Evolutionary conservation across 2,329 filamentous ascomycete genomes (phyloP).

Genomic region (Phaeosphaeriaceae sp.): DNA sequence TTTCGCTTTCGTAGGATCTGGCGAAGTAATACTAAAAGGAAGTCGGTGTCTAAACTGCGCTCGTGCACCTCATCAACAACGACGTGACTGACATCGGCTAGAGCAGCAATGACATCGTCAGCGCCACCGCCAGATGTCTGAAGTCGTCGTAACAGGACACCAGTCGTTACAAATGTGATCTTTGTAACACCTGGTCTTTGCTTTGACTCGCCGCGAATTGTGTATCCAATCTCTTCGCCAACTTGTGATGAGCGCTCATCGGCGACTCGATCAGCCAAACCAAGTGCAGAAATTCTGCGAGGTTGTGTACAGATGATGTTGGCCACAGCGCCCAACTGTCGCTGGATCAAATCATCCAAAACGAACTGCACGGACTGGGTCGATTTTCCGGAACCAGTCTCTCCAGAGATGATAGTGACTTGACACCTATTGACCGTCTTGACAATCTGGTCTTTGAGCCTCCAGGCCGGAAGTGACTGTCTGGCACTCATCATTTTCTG

Average conservation of each 20-base stretch:
- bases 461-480: slow-evolving; percentile 85
- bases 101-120: slow-evolving; percentile 78
- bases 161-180: slow-evolving; percentile 95
- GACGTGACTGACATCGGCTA: slow-evolving; percentile 91
- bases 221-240: slow-evolving; percentile 89
- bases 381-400: slow-evolving; percentile 96
- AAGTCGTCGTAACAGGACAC: slow-evolving; percentile 87
- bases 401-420: slow-evolving; percentile 95
- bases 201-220: slow-evolving; percentile 89
- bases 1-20: slow-evolving; percentile 77
- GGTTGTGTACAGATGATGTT: slow-evolving; percentile 98
- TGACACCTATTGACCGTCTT: slow-evolving; percentile 76
- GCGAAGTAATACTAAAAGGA: slow-evolving; percentile 84
- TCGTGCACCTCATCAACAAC: slow-evolving; percentile 98
- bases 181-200: slow-evolving; percentile 74
- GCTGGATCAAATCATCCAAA: slow-evolving; percentile 84
- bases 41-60: slow-evolving; percentile 92
- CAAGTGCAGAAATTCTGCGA: slow-evolving; percentile 89
- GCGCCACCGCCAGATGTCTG: slow-evolving; percentile 84
- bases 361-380: slow-evolving; percentile 97
- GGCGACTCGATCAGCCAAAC: slow-evolving; percentile 90
- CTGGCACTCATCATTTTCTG: slow-evolving; percentile 78
- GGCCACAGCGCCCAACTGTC: slow-evolving; percentile 74
- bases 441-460: slow-evolving; percentile 78
- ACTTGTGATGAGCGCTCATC: slow-evolving; percentile 85